phyloP scores from a whole-genome alignment of 306 rosid genomes.

The Cucurbita maxima region DNA sequence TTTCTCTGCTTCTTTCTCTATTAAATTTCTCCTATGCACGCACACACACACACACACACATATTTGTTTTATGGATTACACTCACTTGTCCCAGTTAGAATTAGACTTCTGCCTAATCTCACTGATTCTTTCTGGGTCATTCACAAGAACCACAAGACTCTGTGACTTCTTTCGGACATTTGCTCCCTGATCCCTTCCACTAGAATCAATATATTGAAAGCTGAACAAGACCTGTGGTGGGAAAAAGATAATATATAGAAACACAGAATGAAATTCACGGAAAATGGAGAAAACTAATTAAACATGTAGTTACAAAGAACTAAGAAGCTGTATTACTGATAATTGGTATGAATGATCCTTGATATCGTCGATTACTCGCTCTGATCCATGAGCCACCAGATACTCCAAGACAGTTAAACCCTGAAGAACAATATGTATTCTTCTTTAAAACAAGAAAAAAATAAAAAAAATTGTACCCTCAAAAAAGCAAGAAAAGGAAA shows the following conservation, averaged over 20 bases:
- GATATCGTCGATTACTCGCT: constrained; percentile 86
- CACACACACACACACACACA: no score
- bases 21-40: no score
- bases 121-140: constrained; percentile 63
- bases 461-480: not conserved
- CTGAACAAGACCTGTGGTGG: constrained; percentile 48
- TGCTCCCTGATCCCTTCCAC: constrained; percentile 90
- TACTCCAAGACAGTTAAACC: constrained; percentile 86
- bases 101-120: constrained; percentile 88
- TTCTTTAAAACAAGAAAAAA: not conserved
- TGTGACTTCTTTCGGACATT: constrained; percentile 84
- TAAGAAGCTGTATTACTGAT: constrained; percentile 40
- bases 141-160: constrained; percentile 62
- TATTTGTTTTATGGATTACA: not conserved
- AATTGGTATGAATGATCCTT: constrained; percentile 92
- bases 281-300: not conserved
- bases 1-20: no score
- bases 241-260: not conserved
- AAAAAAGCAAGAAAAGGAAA: not conserved
- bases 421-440: constrained; percentile 20
- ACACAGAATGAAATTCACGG: not conserved
- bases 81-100: constrained; percentile 77
- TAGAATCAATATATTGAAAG: constrained; percentile 79
- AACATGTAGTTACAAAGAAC: not conserved
- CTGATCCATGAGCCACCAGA: constrained; percentile 90